These are phyloP conservation scores for Candida tropicalis DNA, from an alignment of 1,139 yeast genomes.

Conservation along the genomic window DNA sequence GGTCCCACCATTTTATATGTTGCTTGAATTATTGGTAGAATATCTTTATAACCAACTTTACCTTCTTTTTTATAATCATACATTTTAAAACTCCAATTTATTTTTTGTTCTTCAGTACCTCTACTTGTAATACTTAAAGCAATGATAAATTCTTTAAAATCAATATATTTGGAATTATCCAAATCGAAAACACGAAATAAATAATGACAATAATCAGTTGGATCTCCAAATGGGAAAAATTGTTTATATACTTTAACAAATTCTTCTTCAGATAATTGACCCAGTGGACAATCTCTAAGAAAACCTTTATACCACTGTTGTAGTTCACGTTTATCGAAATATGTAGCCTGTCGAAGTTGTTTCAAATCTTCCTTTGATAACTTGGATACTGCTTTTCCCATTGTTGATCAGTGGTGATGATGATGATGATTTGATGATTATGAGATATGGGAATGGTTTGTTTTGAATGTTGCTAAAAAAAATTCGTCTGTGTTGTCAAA, in stretches of 20 bases:
- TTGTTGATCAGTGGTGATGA: slow-evolving; percentile 23
- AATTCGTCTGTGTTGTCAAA: not conserved
- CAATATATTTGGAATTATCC: slow-evolving; percentile 79
- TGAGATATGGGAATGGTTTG: no score
- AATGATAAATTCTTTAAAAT: slow-evolving; percentile 89
- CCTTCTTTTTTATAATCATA: slow-evolving; percentile 87
- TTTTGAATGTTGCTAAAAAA: not conserved
- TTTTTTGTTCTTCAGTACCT: slow-evolving; percentile 84
- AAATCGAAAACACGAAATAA: slow-evolving; percentile 88
- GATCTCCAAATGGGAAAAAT: slow-evolving; percentile 98
- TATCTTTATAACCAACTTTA: slow-evolving; percentile 70
- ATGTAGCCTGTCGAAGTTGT: slow-evolving; percentile 81
- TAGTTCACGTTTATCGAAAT: slow-evolving; percentile 89
- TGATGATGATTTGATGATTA: not conserved
- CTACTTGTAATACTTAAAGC: slow-evolving; percentile 88
- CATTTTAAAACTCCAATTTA: slow-evolving; percentile 83
- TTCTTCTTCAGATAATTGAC: slow-evolving; percentile 84
- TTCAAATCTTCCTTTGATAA: slow-evolving; percentile 88
- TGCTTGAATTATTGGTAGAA: slow-evolving; percentile 77
- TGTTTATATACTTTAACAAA: slow-evolving; percentile 92
- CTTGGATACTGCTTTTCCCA: slow-evolving; percentile 97
- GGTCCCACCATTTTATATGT: slow-evolving; percentile 96
- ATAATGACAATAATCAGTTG: slow-evolving; percentile 85
- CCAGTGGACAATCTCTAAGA: slow-evolving; percentile 89
- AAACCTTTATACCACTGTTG: slow-evolving; percentile 99